Evolutionary conservation across 225 moss, liverwort and hornwort species (phyloP).

Genomic region (Sphagnum tenellum): DNA sequence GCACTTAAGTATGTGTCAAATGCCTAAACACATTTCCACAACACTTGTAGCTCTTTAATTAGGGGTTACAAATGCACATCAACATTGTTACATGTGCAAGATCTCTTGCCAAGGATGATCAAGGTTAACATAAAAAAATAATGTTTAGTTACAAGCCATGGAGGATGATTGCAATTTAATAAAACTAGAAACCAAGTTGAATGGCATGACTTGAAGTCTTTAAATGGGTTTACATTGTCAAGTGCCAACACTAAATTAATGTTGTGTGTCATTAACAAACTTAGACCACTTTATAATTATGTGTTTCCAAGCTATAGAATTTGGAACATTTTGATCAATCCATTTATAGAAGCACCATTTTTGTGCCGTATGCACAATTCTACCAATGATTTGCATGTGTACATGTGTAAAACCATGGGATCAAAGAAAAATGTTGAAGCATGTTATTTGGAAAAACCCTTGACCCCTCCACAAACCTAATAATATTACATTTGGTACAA

Average conservation of each 20-base stretch:
- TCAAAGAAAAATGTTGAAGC: not conserved
- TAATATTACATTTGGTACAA: not conserved
- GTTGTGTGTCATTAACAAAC: not conserved
- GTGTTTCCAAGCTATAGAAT: not conserved
- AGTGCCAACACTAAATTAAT: not conserved
- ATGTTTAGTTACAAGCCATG: not conserved
- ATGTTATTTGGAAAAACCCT: not conserved
- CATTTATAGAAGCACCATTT: not conserved
- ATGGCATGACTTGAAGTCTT: not conserved
- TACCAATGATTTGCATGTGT: not conserved
- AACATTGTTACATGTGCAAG: constrained; percentile 1
- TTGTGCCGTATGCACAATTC: not conserved
- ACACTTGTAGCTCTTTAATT: constrained; percentile 1
- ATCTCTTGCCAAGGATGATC: not conserved
- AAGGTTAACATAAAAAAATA: not conserved
- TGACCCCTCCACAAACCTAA: too few relatives aligned
- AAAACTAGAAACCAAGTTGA: not conserved
- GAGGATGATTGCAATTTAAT: not conserved
- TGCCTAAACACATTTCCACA: constrained; percentile 1
- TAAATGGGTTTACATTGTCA: constrained; percentile 1
- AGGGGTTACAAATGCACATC: constrained; percentile 9
- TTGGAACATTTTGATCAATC: too few relatives aligned
- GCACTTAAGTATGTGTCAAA: not conserved
- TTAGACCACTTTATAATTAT: not conserved
- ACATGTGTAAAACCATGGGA: not conserved